phyloP scores from a whole-genome alignment of 2,329 filamentous ascomycete species.

The Cladosporium sp. region DNA sequence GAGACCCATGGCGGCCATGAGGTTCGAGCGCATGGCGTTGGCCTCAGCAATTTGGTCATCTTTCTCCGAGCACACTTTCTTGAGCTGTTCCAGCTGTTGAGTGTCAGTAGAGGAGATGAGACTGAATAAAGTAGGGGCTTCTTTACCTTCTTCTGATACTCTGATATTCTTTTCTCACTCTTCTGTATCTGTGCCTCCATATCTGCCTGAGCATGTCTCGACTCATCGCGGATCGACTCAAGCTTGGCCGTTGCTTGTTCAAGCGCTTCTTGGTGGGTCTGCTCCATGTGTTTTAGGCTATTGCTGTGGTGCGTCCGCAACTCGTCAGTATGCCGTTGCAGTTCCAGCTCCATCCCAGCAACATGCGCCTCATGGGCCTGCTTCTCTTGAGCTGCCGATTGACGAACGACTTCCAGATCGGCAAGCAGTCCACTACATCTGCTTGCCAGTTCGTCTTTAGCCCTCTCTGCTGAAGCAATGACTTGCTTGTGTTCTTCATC shows the following conservation, averaged over 20 bases:
- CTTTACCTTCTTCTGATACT: slow-evolving; percentile 10
- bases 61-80: slow-evolving; percentile 28
- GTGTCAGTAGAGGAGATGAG: background rate
- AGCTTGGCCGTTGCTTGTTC: background rate
- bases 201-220: slow-evolving; percentile 14
- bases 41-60: slow-evolving; percentile 34
- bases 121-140: background rate
- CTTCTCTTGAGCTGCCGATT: background rate
- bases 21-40: slow-evolving; percentile 31
- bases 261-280: background rate
- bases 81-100: slow-evolving; percentile 24
- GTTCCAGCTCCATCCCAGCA: background rate
- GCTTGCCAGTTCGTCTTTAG: background rate
- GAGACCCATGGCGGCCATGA: slow-evolving; percentile 34
- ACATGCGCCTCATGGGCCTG: background rate
- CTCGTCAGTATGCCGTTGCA: background rate
- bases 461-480: background rate
- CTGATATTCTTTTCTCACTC: slow-evolving; percentile 4
- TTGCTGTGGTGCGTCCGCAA: slow-evolving; percentile 10
- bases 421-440: background rate
- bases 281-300: slow-evolving; percentile 1
- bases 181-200: slow-evolving; percentile 6
- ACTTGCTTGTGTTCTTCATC: slow-evolving; percentile 3
- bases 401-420: background rate
- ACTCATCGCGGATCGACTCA: slow-evolving; percentile 13